Evolutionary conservation across 2,329 filamentous ascomycete genomes (phyloP), one percentile per base, ranked within the genome.

Genomic region (Nemania abortiva): DNA sequence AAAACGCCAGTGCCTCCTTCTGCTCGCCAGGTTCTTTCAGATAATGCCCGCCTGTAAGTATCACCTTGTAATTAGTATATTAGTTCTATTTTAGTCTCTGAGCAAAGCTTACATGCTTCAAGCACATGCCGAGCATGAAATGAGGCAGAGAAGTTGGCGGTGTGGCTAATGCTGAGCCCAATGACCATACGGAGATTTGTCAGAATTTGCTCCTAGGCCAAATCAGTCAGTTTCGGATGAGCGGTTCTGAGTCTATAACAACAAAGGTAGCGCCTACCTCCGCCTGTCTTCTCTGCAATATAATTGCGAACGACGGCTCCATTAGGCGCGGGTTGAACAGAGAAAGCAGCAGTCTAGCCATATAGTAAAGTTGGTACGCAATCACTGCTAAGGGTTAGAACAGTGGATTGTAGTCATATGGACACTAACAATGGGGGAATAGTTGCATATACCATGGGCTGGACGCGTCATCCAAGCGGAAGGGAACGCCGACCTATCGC

Each of bases 121-220:
- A 61, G 58, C 18, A 27, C 58, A 42, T 61, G 58, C 9, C 58
- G 50, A n/a, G 58, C 58, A 42, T 61, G 58, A 53, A 61, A 61
- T 29, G 45, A 47, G 7, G 58, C 58, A 6, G 58, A 52, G 15
- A 61, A 39, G 42, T 61, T 61, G 11, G 47, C 52, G 18, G 45
- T 29, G 15, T 61, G 58, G 45, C 58, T 61, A 1, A 53, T 52
- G 6, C 45, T 47, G 9, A 61, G 58, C 45, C 58, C 58, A 61
- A 56, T 39, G n/a, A 56, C 53, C 53, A 56, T 56, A 31, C 53
- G 53, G 22, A 56, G 29, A 39, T 56, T 39, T 22, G 29, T 13
- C 31, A 56, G n/a, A 31, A 56, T 56, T 56, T 56, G 53, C 18
- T 56, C 31, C 53, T 56, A 34, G 9, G 18, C 4, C 3, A 24